Percentiles rank a stretch among this genome's conserved stretches.
phyloP scores from a whole-genome alignment of 176 grass and related monocot species.

The Bothriochloa decipiens region DNA sequence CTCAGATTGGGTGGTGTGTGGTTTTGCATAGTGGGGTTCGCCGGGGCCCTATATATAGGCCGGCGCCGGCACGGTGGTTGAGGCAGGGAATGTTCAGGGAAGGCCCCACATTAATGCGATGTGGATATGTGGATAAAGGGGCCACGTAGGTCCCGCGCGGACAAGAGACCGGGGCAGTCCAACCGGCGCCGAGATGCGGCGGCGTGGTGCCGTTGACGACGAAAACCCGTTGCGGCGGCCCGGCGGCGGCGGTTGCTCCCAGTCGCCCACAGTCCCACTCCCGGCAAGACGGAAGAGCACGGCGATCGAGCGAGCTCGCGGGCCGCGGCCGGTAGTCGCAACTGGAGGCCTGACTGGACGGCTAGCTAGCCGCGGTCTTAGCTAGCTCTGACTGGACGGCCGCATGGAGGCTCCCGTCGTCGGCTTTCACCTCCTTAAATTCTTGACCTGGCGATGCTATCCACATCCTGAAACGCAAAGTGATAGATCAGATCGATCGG shows the following conservation, averaged over 20 bases:
- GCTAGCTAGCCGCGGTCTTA: background rate
- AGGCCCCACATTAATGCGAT: conserved; percentile 23
- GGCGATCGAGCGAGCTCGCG: background rate
- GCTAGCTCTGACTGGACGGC: conserved; percentile 25
- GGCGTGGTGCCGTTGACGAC: conserved; percentile 38
- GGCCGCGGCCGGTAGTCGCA: background rate
- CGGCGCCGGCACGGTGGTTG: background rate
- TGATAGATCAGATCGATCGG: background rate
- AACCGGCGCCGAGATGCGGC: conserved; percentile 28
- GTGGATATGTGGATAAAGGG: conserved; percentile 37
- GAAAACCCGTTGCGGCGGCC: background rate
- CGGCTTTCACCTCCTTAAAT: conserved; percentile 7
- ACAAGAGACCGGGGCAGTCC: background rate
- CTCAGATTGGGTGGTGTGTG: background rate
- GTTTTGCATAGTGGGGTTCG: background rate
- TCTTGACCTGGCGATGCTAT: conserved; percentile 37
- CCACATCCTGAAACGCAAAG: conserved; percentile 12
- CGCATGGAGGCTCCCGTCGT: background rate
- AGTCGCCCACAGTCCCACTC: background rate
- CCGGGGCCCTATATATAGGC: conserved; percentile 17
- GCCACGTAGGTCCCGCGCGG: conserved; percentile 28
- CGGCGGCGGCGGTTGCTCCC: conserved; percentile 11
- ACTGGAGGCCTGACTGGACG: conserved; percentile 3
- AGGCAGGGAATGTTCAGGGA: background rate
- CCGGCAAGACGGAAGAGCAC: background rate